Evolutionary conservation across 148 eudicot genomes (phyloP).

Genomic region (Arbutus unedo): DNA sequence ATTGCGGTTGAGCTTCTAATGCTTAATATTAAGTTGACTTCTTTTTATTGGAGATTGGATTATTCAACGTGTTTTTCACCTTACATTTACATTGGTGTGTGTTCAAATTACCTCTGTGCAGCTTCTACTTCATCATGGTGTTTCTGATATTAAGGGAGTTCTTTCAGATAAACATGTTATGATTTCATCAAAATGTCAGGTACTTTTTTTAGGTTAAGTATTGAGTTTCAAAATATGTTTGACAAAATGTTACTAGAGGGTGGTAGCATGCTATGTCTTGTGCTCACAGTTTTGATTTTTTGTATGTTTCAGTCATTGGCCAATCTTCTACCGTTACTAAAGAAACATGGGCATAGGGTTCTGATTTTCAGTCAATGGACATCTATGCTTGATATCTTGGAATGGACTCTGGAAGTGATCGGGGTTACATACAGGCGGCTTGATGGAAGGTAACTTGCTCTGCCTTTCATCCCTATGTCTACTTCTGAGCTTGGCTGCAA

Average conservation of each 20-base stretch:
- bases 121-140: slow-evolving; percentile 69
- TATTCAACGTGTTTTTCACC: neutral
- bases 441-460: slow-evolving; percentile 80
- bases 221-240: neutral
- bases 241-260: neutral
- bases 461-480: slow-evolving; percentile 7
- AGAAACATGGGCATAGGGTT: slow-evolving; percentile 70
- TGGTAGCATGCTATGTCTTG: neutral
- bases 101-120: slow-evolving; percentile 36
- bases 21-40: neutral
- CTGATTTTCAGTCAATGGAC: slow-evolving; percentile 99
- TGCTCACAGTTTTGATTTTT: neutral
- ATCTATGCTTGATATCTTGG: slow-evolving; percentile 99
- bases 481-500: neutral
- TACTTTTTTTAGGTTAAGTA: slow-evolving; percentile 25
- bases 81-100: slow-evolving; percentile 17
- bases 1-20: neutral
- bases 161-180: slow-evolving; percentile 71
- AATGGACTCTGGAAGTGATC: slow-evolving; percentile 94
- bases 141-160: slow-evolving; percentile 50
- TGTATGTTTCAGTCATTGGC: slow-evolving; percentile 59
- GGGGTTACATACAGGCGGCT: slow-evolving; percentile 86
- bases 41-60: neutral
- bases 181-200: slow-evolving; percentile 88
- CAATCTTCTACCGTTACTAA: slow-evolving; percentile 68